Evolutionary conservation across 805 yeast species (phyloP), one percentile per base, ranked within the genome.

Genomic region (Debaryomyces hansenii): DNA sequence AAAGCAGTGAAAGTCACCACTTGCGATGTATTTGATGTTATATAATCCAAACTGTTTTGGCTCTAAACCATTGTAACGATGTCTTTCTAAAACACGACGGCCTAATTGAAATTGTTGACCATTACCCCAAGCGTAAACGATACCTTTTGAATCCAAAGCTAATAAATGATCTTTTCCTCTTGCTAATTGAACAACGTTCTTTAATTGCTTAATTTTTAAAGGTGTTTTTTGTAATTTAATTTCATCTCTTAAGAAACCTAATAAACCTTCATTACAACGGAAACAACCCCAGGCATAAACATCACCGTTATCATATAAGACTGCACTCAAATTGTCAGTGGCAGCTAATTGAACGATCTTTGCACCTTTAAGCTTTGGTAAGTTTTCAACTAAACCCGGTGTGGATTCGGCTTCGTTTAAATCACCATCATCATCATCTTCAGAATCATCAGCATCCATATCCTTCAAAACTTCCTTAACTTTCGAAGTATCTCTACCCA

Each of bases 241-340:
- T 41, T 80, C 78, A 16, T 53, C 58, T 49, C 83, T 83, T 53
- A 80, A 79, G 67, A 88, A 94, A 2, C 97, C 96, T 46, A 92
- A 76, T 35, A 85, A 74, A 45, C 99, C 99, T 67, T 94, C 98
- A 57, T 88, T 88, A 63, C 90, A 84, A 69, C 94, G 85, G 71
- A 94, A 94, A 16, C 97, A 88, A 33, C 99, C 99, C 98, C 99
- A 94, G 0, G 97, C 95, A 65, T 84, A 94, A 8, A 95, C 90
- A 34, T 87, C 89, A 32, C 99, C 98, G 44, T 82, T 83, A 40
- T 80, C 85, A 34, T 84, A 79, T 47, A 94, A 68, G 2, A 83
- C 89, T 14, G 92, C 91, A 35, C 96, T 87, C 49, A 92, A 70
- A 59, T 90, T 92, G 64, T 94, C 99, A 8, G 97, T 87, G 4